Percentiles rank a stretch among this genome's conserved stretches.
Evolutionary conservation across 2,329 filamentous ascomycete genomes (phyloP).

Genomic region (Microcyclosporella mali): DNA sequence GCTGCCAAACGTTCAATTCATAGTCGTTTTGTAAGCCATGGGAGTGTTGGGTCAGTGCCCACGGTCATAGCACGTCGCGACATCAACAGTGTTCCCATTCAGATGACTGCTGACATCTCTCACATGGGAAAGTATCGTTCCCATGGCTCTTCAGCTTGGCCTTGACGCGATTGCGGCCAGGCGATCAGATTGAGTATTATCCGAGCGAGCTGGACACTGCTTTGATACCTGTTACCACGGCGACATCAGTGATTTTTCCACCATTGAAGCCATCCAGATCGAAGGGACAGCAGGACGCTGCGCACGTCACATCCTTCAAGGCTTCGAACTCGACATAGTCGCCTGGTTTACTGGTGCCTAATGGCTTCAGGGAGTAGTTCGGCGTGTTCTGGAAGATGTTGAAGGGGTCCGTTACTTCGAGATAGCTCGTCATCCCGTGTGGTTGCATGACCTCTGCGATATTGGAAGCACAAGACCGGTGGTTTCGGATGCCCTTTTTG

Average conservation of each 20-base stretch:
- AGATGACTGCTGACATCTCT: too few species aligned
- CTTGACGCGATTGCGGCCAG: slow-evolving; percentile 1
- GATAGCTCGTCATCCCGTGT: slow-evolving; percentile 30
- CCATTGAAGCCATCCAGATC: slow-evolving; percentile 36
- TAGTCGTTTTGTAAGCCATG: too few species aligned
- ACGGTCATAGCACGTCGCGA: too few species aligned
- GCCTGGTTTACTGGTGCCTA: slow-evolving; percentile 34
- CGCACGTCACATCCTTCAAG: slow-evolving; percentile 31
- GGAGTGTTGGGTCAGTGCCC: too few species aligned
- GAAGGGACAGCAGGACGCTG: slow-evolving; percentile 36
- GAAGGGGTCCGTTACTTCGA: slow-evolving; percentile 35
- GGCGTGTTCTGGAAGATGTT: slow-evolving; percentile 40
- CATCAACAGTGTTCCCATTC: too few species aligned
- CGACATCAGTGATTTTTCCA: slow-evolving; percentile 35
- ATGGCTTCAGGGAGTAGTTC: slow-evolving; percentile 33
- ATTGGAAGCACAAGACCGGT: slow-evolving; percentile 35
- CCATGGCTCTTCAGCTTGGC: neutral
- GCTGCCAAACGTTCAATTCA: too few species aligned
- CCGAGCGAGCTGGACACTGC: neutral
- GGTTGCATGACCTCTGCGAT: slow-evolving; percentile 34
- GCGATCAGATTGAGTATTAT: too few species aligned
- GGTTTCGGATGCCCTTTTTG: slow-evolving; percentile 28
- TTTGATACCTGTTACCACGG: slow-evolving; percentile 26
- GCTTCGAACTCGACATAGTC: slow-evolving; percentile 38
- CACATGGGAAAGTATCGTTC: slow-evolving; percentile 1